Conservation (phyloP, 768 basidiomycete species). For the Suillus brevipes region DNA sequence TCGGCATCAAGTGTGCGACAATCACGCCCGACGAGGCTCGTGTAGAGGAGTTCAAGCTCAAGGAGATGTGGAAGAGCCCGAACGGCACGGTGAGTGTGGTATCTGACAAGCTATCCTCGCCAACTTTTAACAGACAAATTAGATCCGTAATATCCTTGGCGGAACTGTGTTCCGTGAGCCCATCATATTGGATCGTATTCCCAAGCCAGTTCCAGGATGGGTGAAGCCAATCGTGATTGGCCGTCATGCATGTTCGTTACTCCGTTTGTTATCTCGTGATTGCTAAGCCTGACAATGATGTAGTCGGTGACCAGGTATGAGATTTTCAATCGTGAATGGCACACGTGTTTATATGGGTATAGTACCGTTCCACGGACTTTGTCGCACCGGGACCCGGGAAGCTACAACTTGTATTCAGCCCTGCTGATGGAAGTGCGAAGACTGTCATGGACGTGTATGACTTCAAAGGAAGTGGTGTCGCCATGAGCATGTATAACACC, state of each 20-base stretch:
- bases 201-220: constrained; percentile 96
- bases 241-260: constrained; percentile 69
- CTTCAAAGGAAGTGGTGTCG: constrained; percentile 91
- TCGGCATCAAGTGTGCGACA: constrained; percentile 99
- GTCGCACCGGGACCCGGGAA: constrained; percentile 91
- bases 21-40: constrained; percentile 98
- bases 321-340: constrained; percentile 8
- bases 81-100: constrained; percentile 78
- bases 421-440: constrained; percentile 67
- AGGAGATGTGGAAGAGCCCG: constrained; percentile 98
- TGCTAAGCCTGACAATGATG: constrained; percentile 84
- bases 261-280: constrained; percentile 44
- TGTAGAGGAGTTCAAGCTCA: constrained; percentile 95
- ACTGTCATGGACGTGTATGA: constrained; percentile 85
- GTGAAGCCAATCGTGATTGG: constrained; percentile 95
- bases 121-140: constrained; percentile 11
- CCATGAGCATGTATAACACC: constrained; percentile 98
- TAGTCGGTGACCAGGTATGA: constrained; percentile 81
- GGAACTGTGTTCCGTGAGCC: constrained; percentile 99
- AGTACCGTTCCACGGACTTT: constrained; percentile 95
- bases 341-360: constrained; percentile 13
- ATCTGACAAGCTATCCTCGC: background rate
- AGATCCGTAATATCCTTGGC: constrained; percentile 97
- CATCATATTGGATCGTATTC: constrained; percentile 88
- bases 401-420: constrained; percentile 88